Evolutionary conservation across 73 alveolate species (phyloP), one percentile per base, ranked within the genome.

Genomic region (Diophrys sp.): DNA sequence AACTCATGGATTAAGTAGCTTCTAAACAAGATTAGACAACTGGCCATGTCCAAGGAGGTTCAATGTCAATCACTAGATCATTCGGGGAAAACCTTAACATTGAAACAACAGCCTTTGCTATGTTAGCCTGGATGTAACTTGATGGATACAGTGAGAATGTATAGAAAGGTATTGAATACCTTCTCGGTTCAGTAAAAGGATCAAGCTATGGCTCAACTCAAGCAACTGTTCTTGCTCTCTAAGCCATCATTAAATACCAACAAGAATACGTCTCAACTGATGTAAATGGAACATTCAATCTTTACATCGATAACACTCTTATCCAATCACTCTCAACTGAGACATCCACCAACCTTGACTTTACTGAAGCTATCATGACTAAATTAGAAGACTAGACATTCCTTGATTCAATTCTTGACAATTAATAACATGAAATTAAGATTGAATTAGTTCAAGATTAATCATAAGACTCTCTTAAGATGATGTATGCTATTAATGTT

Each of bases 171-270:
- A 69, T 86, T 70, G 74, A 79, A 53, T 80, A 56, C 75, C 24
- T 86, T 0, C 33, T 80, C 11, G 29, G 70, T 0, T 54, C 62
- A 27, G 71, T 86, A 24, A 31, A 73, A 55, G 93, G 57, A n/a
- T 89, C 89, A 0, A 79, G 77, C 33, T 79, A 66, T 66, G 93
- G 93, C n/a, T 70, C 89, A 18, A 86, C 93, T 44, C 74, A 86
- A 73, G 77, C 85, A 23, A 86, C 93, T 2, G 74, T 86, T n/a
- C 74, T 86, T 1, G 55, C 89, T 33, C 79, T 86, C 29, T 73
- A 86, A 34, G 93, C 87, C 8, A 56, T 86, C 33, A 67, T 56
- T 30, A 29, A 25, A 14, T 83, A 75, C 29, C 32, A 56, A 54
- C 44, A 56, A 66, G 86, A 72, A 44, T 44, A 66, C 62, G 66